Conservation (phyloP, 108 stramenopile genomes). For the Skeletonema grethae region DNA sequence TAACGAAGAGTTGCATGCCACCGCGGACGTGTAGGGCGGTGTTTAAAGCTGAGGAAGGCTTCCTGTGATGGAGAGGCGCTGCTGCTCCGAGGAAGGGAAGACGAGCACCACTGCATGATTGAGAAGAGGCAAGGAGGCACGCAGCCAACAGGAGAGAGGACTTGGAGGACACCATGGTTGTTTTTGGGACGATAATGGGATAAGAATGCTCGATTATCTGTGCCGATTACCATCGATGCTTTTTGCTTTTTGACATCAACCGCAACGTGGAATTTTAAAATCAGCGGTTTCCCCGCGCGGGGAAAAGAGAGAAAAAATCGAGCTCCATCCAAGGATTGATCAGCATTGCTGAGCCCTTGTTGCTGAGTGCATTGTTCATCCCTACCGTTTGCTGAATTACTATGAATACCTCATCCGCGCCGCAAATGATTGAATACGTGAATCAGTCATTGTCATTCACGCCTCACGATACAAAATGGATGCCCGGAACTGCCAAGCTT, state of each 20-base stretch:
- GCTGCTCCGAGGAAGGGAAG: constrained; percentile 11
- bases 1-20: constrained; percentile 96
- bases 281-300: no score
- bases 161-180: constrained; percentile 24
- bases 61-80: constrained; percentile 9
- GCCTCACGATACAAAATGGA: constrained; percentile 81
- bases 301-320: no score
- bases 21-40: constrained; percentile 58
- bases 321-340: no score
- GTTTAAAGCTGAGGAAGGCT: constrained; percentile 20
- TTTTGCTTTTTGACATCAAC: neutral
- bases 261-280: constrained; percentile 1
- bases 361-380: no score
- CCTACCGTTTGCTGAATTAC: neutral
- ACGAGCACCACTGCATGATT: constrained; percentile 32
- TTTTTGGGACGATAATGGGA: neutral
- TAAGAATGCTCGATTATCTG: neutral
- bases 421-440: constrained; percentile 89
- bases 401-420: constrained; percentile 89
- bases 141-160: constrained; percentile 33
- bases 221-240: no score
- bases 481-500: constrained; percentile 78
- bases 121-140: constrained; percentile 11
- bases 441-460: constrained; percentile 69
- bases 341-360: no score